These are phyloP conservation scores for Salix exigua DNA, from an alignment of 345 rosid species.

Conservation along the genomic window DNA sequence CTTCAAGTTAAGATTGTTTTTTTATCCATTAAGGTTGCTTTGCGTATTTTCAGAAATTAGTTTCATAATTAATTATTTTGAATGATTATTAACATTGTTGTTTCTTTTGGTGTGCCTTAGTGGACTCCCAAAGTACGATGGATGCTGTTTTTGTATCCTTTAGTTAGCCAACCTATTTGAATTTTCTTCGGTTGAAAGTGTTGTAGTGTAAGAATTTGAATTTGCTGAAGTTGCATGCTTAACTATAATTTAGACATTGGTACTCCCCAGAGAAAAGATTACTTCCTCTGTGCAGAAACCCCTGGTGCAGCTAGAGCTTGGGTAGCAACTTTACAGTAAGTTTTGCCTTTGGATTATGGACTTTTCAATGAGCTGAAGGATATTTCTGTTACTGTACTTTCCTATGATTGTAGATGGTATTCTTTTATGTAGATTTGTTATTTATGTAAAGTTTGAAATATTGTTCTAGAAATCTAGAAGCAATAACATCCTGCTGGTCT, in stretches of 20 bases:
- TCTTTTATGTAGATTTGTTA: neutral
- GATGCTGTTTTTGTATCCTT: conserved; percentile 98
- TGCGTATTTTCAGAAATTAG: conserved; percentile 1
- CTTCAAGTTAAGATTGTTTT: conserved; percentile 70
- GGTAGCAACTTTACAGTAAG: conserved; percentile 96
- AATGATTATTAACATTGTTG: conserved; percentile 8
- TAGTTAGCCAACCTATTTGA: neutral
- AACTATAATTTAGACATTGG: conserved; percentile 68
- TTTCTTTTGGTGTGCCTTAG: conserved; percentile 41
- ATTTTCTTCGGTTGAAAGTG: conserved; percentile 4
- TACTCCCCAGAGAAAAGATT: conserved; percentile 95
- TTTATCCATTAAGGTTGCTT: neutral
- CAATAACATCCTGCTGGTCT: neutral
- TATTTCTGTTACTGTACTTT: neutral
- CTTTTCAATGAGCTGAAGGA: neutral
- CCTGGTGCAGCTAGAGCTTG: conserved; percentile 98
- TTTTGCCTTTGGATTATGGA: conserved; percentile 9
- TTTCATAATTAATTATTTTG: neutral
- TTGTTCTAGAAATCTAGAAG: neutral
- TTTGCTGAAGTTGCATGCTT: conserved; percentile 21
- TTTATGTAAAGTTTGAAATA: neutral
- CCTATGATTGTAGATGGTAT: neutral
- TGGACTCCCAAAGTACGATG: conserved; percentile 91
- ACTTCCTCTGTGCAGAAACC: conserved; percentile 94
- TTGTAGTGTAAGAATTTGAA: neutral